Base-by-base conservation (phyloP, 352 stramenopile species). In the Saprolegnia diclina region DNA sequence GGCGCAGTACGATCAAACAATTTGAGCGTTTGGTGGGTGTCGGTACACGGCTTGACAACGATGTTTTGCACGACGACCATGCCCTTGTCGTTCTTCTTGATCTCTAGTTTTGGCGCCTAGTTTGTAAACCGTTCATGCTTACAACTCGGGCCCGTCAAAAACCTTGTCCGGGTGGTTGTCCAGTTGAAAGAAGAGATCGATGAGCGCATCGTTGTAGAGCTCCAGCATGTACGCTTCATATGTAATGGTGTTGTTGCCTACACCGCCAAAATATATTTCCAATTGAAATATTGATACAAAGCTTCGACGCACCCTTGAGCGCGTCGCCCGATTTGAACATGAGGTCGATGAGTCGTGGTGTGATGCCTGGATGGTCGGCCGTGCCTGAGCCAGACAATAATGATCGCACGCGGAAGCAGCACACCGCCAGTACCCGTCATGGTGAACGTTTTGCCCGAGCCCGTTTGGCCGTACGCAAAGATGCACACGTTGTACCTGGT, bases 391-490 rank as follows among this genome's bases (percentile, higher is more conserved):
- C 24, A 76, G 72, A 18, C 9, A 63, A 14, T 26, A 63, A 63
- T 44, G 19, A 16, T 1, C 6, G 6, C 52, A n/a, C 2, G 18
- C 62, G 18, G 14, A 19, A 66, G 6, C n/a, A 32, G 56, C 4
- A 53, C 56, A 18, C 7, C n/a, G 29, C 35, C 11, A 42, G 24
- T 66, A 69, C 79, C 92, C 0, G 88, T 96, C 92, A 98, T 98
- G 11, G 92, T 98, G 74, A 94, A 97, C 21, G 92, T 97, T 79
- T 98, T 98, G 14, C 92, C 92, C 6, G 80, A 93, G 32, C 92
- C 92, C 0, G 92, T 98, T 74, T 98, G 92, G 1, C 92, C 92
- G 70, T 98, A 98, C 5, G 92, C 92, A 66, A 98, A 98, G 71
- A 98, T 90, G 69, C 87, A 95, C n/a, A 94, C 88, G 61, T 96